Evolutionary conservation across 257 asterid genomes (phyloP).

Genomic region (Solanum sitiens): DNA sequence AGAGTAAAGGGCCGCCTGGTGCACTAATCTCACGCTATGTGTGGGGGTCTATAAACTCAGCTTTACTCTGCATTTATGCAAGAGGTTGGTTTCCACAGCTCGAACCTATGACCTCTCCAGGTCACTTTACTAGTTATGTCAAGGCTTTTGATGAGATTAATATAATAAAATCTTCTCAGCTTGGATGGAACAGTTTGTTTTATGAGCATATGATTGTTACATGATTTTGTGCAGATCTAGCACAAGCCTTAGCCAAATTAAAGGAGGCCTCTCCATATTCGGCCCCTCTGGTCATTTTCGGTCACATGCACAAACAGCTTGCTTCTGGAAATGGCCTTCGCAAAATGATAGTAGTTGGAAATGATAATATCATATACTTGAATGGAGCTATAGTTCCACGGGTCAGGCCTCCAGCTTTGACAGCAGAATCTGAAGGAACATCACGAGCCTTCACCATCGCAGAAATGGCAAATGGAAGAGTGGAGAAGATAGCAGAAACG

Average conservation of each 20-base stretch:
- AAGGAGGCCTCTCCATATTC: slow-evolving; percentile 38
- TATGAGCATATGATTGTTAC: not conserved
- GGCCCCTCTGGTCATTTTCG: slow-evolving; percentile 79
- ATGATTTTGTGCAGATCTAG: slow-evolving; percentile 55
- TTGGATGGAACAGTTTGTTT: not conserved
- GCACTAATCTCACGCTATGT: not conserved
- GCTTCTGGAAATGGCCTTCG: slow-evolving; percentile 59
- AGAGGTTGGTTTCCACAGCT: not conserved
- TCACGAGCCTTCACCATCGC: slow-evolving; percentile 65
- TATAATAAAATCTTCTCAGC: not conserved
- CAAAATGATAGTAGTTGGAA: slow-evolving; percentile 71
- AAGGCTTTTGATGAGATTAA: not conserved
- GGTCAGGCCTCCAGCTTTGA: slow-evolving; percentile 20
- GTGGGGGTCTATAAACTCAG: no score
- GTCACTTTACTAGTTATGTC: not conserved
- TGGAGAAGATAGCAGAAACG: slow-evolving; percentile 58
- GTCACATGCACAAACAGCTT: slow-evolving; percentile 88
- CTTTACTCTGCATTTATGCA: not conserved
- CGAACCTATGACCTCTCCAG: not conserved
- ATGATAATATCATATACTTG: slow-evolving; percentile 49
- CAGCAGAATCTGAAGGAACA: slow-evolving; percentile 34
- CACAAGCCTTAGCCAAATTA: slow-evolving; percentile 47
- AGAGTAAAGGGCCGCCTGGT: not conserved
- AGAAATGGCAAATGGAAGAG: slow-evolving; percentile 43
- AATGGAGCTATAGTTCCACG: slow-evolving; percentile 91